Evolutionary conservation across 805 yeast species (phyloP).

Genomic region (Saturnispora sanitii): DNA sequence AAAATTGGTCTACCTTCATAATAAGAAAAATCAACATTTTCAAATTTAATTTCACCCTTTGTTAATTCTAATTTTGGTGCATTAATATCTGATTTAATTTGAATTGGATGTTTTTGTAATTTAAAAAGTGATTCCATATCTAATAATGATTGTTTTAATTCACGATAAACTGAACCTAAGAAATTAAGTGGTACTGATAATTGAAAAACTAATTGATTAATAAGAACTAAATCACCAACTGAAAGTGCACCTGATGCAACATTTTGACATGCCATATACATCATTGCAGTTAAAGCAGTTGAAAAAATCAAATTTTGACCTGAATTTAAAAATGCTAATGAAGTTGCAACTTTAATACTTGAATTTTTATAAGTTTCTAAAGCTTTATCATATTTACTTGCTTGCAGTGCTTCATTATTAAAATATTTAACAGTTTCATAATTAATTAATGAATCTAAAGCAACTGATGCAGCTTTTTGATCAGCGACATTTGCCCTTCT

Average conservation of each 20-base stretch:
- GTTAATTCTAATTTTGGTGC: constrained; percentile 53
- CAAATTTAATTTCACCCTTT: constrained; percentile 66
- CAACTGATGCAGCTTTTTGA: constrained; percentile 90
- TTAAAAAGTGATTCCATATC: constrained; percentile 95
- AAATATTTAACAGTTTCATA: constrained; percentile 92
- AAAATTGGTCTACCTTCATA: constrained; percentile 83
- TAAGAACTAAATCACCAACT: constrained; percentile 90
- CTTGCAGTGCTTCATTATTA: constrained; percentile 79
- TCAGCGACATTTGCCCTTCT: constrained; percentile 87
- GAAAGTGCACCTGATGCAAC: constrained; percentile 74
- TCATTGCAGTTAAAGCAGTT: constrained; percentile 86
- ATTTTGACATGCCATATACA: constrained; percentile 96
- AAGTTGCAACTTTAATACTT: constrained; percentile 73
- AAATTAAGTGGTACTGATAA: constrained; percentile 90
- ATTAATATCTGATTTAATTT: constrained; percentile 48
- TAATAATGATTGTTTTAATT: constrained; percentile 79
- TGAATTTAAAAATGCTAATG: constrained; percentile 65
- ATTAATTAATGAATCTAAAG: constrained; percentile 86
- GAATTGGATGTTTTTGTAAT: constrained; percentile 64
- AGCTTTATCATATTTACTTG: constrained; percentile 68
- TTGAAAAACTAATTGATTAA: constrained; percentile 94
- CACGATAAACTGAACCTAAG: constrained; percentile 91
- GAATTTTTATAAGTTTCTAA: constrained; percentile 65
- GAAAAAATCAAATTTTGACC: constrained; percentile 80
- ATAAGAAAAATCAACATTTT: constrained; percentile 88